Evolutionary conservation across 2,329 filamentous ascomycete genomes (phyloP), one percentile per base, ranked within the genome.

Genomic region (Scytalidium sp.): DNA sequence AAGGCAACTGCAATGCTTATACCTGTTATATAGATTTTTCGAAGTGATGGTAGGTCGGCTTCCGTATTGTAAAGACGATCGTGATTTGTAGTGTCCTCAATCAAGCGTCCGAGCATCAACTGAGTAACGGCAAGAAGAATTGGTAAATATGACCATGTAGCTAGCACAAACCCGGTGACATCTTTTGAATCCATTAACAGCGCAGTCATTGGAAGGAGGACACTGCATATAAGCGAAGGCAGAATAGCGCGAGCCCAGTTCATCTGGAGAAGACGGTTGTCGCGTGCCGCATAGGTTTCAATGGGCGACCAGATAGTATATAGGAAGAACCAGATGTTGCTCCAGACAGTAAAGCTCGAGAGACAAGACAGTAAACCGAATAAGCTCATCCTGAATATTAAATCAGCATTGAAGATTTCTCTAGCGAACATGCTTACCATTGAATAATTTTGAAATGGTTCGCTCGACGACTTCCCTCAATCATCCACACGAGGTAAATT

Each of bases 291-390:
- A 50, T 61, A 67, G 17, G 58, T 60, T 10, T 59, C 56, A 27
- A 62, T 51, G 2, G 62, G 59, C n/a, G 58, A 54, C 13, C 51
- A 51, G 9, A 66, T 45, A 49, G 61, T 67, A 46, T 67, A 62
- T 19, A 67, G 49, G 48, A 63, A 66, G 53, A 56, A 67, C 56
- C 62, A 69, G 19, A 67, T 13, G n/a, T n/a, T n/a, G n/a, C n/a
- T n/a, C n/a, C n/a, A n/a, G n/a, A n/a, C n/a, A n/a, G n/a, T n/a
- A n/a, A n/a, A n/a, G n/a, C n/a, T n/a, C n/a, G n/a, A n/a, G n/a
- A n/a, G n/a, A n/a, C n/a, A n/a, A n/a, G n/a, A n/a, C n/a, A n/a
- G n/a, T n/a, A n/a, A n/a, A n/a, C n/a, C n/a, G n/a, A n/a, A n/a
- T n/a, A n/a, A n/a, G n/a, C n/a, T n/a, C n/a, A n/a, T n/a, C n/a